Conservation (phyloP, 2,329 filamentous ascomycete species). For the Pseudocercospora cruenta region DNA sequence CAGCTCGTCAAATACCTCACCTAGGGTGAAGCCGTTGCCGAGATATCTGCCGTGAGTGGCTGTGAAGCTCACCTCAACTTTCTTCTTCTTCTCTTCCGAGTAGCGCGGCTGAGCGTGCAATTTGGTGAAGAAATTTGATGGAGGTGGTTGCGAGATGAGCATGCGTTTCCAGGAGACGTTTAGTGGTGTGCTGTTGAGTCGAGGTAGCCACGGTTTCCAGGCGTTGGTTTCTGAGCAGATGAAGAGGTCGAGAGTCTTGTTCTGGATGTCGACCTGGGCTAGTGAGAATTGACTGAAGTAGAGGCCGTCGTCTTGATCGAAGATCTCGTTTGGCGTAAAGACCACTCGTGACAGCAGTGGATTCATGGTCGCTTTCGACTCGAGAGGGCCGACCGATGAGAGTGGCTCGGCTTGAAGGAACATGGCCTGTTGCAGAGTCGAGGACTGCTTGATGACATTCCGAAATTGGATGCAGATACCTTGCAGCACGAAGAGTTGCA, state of each 20-base stretch:
- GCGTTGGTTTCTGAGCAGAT: constrained; percentile 4
- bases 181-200: not conserved
- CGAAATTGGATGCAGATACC: not conserved
- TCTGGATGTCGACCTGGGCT: not conserved
- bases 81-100: not conserved
- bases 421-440: not conserved
- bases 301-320: not conserved
- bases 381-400: not conserved
- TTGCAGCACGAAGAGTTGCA: not conserved
- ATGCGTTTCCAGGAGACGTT: not conserved
- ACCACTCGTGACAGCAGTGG: not conserved
- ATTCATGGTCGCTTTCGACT: not conserved
- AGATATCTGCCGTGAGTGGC: not conserved
- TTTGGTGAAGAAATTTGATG: not conserved
- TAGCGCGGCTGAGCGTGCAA: not conserved
- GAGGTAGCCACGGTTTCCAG: not conserved
- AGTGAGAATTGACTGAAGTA: not conserved
- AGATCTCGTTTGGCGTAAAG: not conserved
- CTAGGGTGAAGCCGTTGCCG: not conserved
- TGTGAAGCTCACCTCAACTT: not conserved
- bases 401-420: not conserved
- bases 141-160: not conserved
- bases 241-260: constrained; percentile 5
- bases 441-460: not conserved
- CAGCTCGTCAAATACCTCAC: not conserved